Base-by-base conservation (phyloP, 2,329 filamentous ascomycete species). In the Pyricularia sp. region DNA sequence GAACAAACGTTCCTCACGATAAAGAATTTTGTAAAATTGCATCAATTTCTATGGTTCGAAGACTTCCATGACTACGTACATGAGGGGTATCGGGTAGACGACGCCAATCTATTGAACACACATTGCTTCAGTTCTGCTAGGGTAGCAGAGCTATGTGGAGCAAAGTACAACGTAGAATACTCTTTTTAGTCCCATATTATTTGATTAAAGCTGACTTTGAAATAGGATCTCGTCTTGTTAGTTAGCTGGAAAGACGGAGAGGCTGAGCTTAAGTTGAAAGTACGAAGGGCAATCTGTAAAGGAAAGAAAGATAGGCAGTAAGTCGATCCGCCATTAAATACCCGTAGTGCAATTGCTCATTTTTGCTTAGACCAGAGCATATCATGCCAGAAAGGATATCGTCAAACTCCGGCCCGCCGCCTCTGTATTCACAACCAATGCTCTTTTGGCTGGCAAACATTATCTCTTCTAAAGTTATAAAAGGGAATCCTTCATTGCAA, bases 281-380 rank as follows among this genome's bases (percentile, higher is more conserved):
- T 70, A 28, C 68, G 68, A 69, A 70, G 65, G n/a, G 33, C 67
- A 68, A 23, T 68, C 25, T 67, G 7, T 50, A 70, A 70, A 67
- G 36, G 58, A 50, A 69, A 69, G 28, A 14, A 70, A 61, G 14
- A 70, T 12, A 70, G 69, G 67, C 23, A 70, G 42, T 70, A 70
- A 59, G 59, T 26, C 23, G 23, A 17, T 50, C 58, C 58, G 58
- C n/a, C 58, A 61, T 70, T 42, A 31, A 63, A 59, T 42, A 6
- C n/a, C 30, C 14, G n/a, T 66, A 28, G 17, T 50, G 14, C 20
- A 65, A 68, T 50, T 67, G 36, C n/a, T 70, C 68, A 70, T 7
- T 31, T 42, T 25, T 55, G 42, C 23, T 33, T 33, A 70, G 28
- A 67, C 67, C 67, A 23, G 55, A 70, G 50, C 64, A 68, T 33